Evolutionary conservation across 176 grass and related monocot genomes (phyloP), one percentile per base, ranked within the genome.

Genomic region (Phragmites australis): DNA sequence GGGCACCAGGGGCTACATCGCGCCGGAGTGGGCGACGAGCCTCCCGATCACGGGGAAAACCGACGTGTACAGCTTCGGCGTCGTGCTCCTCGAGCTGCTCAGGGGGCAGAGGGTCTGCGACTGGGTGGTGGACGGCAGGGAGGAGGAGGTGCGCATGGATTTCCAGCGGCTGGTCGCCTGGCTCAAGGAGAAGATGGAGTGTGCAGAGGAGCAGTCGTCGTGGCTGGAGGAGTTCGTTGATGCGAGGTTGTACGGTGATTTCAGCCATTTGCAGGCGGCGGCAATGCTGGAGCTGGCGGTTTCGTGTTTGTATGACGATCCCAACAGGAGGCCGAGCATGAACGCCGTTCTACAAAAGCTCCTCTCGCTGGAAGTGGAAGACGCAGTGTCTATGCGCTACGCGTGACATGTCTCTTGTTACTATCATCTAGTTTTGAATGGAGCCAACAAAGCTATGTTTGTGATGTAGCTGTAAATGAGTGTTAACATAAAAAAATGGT

Each of bases 1-100:
- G 11, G 86, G 89, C 1, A 87, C 92, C 0, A 68, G 77, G 48
- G 92, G 92, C 0, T 91, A 94, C 86, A 65, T 87, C 74, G 89
- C 92, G 64, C 89, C 89, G 9, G 89, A 92, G 61, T 95, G 93
- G 87, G 78, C 87, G 40, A 77, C 40, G 27, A 57, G 55, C 68
- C 84, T 87, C 0, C 84, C 93, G 1, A 90, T 95, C 81, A 92
- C 87, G 1, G 87, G 83, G 5, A 92, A 95, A 14, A 81, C 79
- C 23, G 84, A 97, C 84, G 92, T 94, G 14, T 97, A 97, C 42
- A 97, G 92, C 21, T 97, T 94, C 49, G 92, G 92, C 9, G 95
- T 97, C 9, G 81, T 97, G n/a, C 92, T 97, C 39, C 83, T 97
- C 0, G 92, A 94, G 85, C 94, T 97, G 44, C 31, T 91, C 21